A percentile compares a stretch with the other conserved stretches of the same genome.
Evolutionary conservation across 768 basidiomycete species (phyloP).

Genomic region (Dictyophora rubrovolvata): DNA sequence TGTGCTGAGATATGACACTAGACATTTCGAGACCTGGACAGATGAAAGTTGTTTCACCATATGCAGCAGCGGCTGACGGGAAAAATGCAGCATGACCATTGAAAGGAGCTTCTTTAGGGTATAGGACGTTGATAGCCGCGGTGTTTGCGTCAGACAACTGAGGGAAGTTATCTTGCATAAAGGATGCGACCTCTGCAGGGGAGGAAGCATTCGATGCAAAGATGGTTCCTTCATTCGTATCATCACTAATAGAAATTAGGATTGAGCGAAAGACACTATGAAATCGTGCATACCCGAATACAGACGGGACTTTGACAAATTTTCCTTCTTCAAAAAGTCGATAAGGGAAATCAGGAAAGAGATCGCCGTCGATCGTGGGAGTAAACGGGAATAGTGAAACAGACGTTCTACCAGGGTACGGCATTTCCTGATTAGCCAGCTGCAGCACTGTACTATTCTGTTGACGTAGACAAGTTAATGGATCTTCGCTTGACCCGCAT

Average conservation of each 20-base stretch:
- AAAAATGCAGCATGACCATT: constrained; percentile 2
- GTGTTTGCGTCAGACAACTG: background rate
- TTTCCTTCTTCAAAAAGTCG: constrained; percentile 6
- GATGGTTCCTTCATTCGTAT: constrained; percentile 8
- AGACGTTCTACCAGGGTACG: constrained; percentile 16
- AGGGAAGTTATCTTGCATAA: constrained; percentile 5
- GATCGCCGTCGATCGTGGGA: constrained; percentile 25
- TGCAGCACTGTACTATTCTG: constrained; percentile 23
- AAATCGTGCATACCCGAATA: constrained; percentile 7
- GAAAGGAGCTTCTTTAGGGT: constrained; percentile 2
- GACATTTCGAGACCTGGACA: constrained; percentile 6
- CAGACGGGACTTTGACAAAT: constrained; percentile 8
- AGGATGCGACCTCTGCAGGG: background rate
- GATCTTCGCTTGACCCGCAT: constrained; percentile 54
- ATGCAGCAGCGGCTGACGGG: constrained; percentile 4
- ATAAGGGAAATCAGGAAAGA: constrained; percentile 5
- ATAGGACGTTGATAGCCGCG: background rate
- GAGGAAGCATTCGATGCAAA: constrained; percentile 8
- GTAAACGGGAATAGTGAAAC: constrained; percentile 22
- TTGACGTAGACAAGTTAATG: constrained; percentile 24
- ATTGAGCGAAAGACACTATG: background rate
- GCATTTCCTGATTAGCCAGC: constrained; percentile 23
- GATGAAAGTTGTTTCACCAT: constrained; percentile 2
- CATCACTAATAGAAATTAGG: constrained; percentile 2
- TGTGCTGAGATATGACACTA: background rate